Conservation (phyloP, 306 rosid species). For the Cajanus cajan region DNA sequence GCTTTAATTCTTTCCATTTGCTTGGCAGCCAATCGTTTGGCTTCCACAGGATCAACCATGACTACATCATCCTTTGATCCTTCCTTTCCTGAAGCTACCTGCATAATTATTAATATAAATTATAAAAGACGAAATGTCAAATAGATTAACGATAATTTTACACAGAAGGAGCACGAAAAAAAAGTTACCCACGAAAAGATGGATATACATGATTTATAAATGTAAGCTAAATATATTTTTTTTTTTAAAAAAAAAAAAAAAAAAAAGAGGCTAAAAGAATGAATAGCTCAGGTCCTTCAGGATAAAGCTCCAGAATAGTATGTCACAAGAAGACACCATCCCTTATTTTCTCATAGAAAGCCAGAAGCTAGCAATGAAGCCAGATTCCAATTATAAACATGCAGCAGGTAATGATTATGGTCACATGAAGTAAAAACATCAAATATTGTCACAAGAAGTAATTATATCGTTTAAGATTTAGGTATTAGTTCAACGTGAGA, state of each 20-base stretch:
- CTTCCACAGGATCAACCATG: constrained; percentile 97
- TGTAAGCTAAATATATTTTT: neutral
- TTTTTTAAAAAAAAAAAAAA: no score
- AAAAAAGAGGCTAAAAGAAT: neutral
- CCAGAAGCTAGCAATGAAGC: constrained; percentile 15
- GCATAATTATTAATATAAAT: constrained; percentile 20
- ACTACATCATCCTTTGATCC: constrained; percentile 52
- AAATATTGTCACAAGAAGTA: neutral
- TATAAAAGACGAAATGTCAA: neutral
- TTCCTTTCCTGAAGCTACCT: constrained; percentile 63
- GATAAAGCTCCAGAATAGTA: neutral
- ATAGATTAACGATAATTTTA: neutral
- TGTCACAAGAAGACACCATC: neutral
- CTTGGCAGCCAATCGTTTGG: constrained; percentile 85
- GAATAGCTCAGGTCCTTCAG: neutral
- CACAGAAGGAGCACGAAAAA: neutral
- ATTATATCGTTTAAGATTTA: neutral
- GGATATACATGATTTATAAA: neutral
- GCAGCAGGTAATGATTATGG: neutral
- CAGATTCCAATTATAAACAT: neutral
- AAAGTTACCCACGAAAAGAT: neutral
- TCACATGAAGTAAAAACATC: neutral
- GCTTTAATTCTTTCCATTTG: constrained; percentile 83
- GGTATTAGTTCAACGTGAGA: neutral
- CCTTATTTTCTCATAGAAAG: constrained; percentile 2